Percentiles rank a stretch among this genome's conserved stretches.
phyloP scores from a whole-genome alignment of 2,329 filamentous ascomycete genomes.

The Cytospora schulzeri region DNA sequence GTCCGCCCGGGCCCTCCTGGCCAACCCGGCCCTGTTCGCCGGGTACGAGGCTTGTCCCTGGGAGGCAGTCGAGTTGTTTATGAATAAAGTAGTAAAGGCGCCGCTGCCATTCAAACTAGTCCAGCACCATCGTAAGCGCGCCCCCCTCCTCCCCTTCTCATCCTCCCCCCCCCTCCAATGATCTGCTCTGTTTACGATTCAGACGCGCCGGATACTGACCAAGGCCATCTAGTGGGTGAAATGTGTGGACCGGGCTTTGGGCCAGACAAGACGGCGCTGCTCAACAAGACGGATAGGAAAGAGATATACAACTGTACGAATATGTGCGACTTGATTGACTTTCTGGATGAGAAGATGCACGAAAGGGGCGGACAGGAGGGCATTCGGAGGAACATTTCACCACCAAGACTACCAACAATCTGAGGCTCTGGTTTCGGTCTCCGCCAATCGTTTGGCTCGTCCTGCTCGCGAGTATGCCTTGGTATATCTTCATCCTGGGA shows the following conservation, averaged over 20 bases:
- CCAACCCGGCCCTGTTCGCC: conserved; percentile 68
- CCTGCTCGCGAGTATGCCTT: conserved; percentile 1
- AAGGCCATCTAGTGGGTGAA: conserved; percentile 50
- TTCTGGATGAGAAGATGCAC: conserved; percentile 54
- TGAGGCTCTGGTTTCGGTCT: background rate
- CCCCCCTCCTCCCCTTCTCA: no score
- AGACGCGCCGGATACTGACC: background rate
- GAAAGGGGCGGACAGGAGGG: conserved; percentile 28
- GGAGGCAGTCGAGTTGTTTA: conserved; percentile 64
- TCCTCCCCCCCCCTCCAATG: no score
- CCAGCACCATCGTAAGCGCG: conserved; percentile 54
- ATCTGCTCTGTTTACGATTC: background rate
- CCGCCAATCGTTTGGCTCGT: background rate
- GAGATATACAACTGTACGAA: conserved; percentile 51
- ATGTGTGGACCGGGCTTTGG: conserved; percentile 65
- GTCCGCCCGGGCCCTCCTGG: conserved; percentile 68
- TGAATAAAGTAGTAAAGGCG: conserved; percentile 57
- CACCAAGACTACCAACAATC: background rate
- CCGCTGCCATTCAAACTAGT: conserved; percentile 66
- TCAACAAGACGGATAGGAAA: conserved; percentile 59
- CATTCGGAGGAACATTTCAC: conserved; percentile 28
- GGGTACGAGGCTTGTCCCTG: conserved; percentile 59
- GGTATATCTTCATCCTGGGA: conserved; percentile 25
- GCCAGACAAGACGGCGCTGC: conserved; percentile 52
- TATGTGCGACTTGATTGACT: conserved; percentile 63